Conservation (phyloP, 2,329 filamentous ascomycete genomes). For the Aureobasidium sp. region DNA sequence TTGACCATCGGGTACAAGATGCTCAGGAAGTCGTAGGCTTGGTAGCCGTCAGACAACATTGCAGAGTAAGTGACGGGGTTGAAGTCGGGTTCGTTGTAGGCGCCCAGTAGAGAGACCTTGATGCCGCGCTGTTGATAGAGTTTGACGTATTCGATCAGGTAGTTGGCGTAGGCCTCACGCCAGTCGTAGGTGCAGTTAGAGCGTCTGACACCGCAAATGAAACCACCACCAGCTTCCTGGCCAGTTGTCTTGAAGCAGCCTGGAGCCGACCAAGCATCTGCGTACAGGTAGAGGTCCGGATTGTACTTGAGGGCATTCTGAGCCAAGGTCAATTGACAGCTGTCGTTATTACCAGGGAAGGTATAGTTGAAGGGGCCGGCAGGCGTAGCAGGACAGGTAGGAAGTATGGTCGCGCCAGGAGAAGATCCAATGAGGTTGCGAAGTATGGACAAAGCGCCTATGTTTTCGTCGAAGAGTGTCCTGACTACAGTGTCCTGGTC, state of each 20-base stretch:
- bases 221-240: slow-evolving; percentile 19
- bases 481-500: slow-evolving; percentile 19
- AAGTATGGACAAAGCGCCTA: slow-evolving; percentile 21
- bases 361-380: slow-evolving; percentile 20
- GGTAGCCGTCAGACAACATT: slow-evolving; percentile 23
- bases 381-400: slow-evolving; percentile 19
- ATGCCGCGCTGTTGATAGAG: slow-evolving; percentile 41
- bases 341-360: slow-evolving; percentile 16
- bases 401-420: slow-evolving; percentile 19
- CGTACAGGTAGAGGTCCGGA: slow-evolving; percentile 21
- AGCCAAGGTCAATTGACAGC: slow-evolving; percentile 20
- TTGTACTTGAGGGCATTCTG: slow-evolving; percentile 21
- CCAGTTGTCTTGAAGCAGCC: slow-evolving; percentile 22
- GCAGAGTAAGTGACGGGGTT: slow-evolving; percentile 21
- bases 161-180: slow-evolving; percentile 44
- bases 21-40: slow-evolving; percentile 22
- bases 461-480: slow-evolving; percentile 21
- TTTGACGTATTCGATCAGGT: slow-evolving; percentile 43
- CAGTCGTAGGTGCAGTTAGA: slow-evolving; percentile 29
- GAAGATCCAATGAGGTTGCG: slow-evolving; percentile 23
- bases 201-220: slow-evolving; percentile 21
- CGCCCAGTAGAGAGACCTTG: slow-evolving; percentile 27
- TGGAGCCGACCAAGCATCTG: slow-evolving; percentile 23
- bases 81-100: slow-evolving; percentile 22
- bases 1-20: slow-evolving; percentile 22